These are phyloP conservation scores for Staphylotrichum tortipilum DNA, from an alignment of 495 filamentous ascomycete species.

Conservation along the genomic window DNA sequence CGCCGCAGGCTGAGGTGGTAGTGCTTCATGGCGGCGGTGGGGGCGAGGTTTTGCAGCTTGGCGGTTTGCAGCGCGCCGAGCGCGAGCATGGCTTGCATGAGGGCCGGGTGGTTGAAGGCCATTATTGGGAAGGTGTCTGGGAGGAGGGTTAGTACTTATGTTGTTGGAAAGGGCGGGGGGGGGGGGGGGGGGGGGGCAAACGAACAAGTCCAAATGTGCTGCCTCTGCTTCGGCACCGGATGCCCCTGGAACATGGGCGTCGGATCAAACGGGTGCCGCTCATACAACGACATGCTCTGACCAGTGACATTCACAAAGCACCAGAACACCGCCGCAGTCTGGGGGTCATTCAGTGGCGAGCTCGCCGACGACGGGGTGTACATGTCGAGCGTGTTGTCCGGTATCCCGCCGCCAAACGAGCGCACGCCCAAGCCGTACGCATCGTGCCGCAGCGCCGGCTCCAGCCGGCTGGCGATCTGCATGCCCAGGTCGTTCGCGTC, in stretches of 20 bases:
- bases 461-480: slow-evolving; percentile 27
- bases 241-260: slow-evolving; percentile 58
- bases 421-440: slow-evolving; percentile 30
- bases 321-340: slow-evolving; percentile 78
- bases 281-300: slow-evolving; percentile 78
- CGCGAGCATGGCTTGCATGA: slow-evolving; percentile 88
- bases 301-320: slow-evolving; percentile 90
- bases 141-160: background rate
- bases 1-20: slow-evolving; percentile 79
- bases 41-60: slow-evolving; percentile 61
- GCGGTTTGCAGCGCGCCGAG: slow-evolving; percentile 83
- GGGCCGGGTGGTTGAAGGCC: slow-evolving; percentile 70
- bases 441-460: slow-evolving; percentile 23
- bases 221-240: slow-evolving; percentile 58
- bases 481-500: slow-evolving; percentile 35
- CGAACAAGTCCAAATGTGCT: slow-evolving; percentile 70
- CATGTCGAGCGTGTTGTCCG: slow-evolving; percentile 61
- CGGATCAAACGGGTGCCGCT: slow-evolving; percentile 73
- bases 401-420: slow-evolving; percentile 34
- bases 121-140: slow-evolving; percentile 72
- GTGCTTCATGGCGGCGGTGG: slow-evolving; percentile 78
- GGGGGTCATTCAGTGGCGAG: slow-evolving; percentile 73
- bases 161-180: too few relatives aligned
- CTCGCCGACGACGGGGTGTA: slow-evolving; percentile 68
- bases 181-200: background rate